phyloP scores from a whole-genome alignment of 768 basidiomycete genomes.

The Chlorophyllum brunneum region DNA sequence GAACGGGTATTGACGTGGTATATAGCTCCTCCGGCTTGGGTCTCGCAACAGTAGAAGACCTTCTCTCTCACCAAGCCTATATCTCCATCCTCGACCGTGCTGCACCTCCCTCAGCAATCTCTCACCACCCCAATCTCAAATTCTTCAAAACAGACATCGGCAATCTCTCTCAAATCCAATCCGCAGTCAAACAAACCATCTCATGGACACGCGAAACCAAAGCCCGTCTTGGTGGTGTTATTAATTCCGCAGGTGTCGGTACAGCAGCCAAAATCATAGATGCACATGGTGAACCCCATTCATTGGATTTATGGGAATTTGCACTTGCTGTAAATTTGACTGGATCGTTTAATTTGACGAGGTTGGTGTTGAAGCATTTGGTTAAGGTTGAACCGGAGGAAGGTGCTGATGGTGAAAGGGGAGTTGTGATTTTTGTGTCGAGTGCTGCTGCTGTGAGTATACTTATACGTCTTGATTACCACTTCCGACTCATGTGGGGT shows the following conservation, averaged over 20 bases:
- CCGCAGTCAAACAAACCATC: constrained; percentile 34
- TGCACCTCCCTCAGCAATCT: constrained; percentile 26
- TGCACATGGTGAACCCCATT: constrained; percentile 40
- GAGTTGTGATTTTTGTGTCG: constrained; percentile 54
- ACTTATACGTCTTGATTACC: no score
- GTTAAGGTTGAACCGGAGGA: constrained; percentile 43
- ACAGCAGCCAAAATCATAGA: constrained; percentile 42
- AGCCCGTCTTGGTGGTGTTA: constrained; percentile 51
- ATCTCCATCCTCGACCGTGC: constrained; percentile 51
- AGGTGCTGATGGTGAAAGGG: constrained; percentile 48
- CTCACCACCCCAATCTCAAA: constrained; percentile 26
- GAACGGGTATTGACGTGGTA: neutral
- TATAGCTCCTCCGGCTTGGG: constrained; percentile 55
- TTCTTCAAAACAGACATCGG: constrained; percentile 42
- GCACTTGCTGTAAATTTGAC: constrained; percentile 52
- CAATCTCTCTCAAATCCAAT: constrained; percentile 29
- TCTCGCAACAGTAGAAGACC: constrained; percentile 44
- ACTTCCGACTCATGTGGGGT: neutral
- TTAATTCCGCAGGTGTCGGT: constrained; percentile 59
- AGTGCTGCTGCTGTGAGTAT: constrained; percentile 50
- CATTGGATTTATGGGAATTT: constrained; percentile 48
- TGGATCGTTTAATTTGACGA: constrained; percentile 57
- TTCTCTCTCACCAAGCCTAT: constrained; percentile 40
- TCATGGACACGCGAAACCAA: constrained; percentile 38
- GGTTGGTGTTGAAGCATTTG: constrained; percentile 48